Percentiles rank a stretch among this genome's conserved stretches.
Evolutionary conservation across 495 filamentous ascomycete genomes (phyloP).

Genomic region (Aspergillus carlsbadensis): DNA sequence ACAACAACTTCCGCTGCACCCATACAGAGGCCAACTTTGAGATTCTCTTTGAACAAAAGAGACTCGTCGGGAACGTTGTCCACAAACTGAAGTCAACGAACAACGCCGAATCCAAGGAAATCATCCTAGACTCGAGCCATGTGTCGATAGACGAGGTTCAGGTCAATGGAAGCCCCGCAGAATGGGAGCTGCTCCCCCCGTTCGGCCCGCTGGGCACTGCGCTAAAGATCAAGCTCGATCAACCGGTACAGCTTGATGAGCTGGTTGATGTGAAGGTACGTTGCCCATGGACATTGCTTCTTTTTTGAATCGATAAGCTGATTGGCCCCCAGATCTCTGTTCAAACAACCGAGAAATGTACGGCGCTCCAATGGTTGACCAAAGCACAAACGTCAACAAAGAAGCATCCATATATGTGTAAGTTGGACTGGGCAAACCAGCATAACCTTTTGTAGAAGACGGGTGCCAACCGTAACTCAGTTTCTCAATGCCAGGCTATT

Average conservation of each 20-base stretch:
- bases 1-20: constrained; percentile 76
- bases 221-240: constrained; percentile 67
- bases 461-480: constrained; percentile 24
- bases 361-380: constrained; percentile 90
- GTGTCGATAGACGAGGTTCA: constrained; percentile 67
- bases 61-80: constrained; percentile 70
- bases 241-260: constrained; percentile 60
- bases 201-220: constrained; percentile 77
- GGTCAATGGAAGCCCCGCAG: constrained; percentile 55
- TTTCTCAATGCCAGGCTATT: constrained; percentile 97
- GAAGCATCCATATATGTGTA: constrained; percentile 91
- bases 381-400: constrained; percentile 89
- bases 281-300: not conserved
- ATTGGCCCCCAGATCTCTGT: constrained; percentile 47
- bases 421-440: no score
- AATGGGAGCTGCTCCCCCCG: constrained; percentile 69
- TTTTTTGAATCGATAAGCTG: not conserved
- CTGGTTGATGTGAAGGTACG: constrained; percentile 61
- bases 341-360: constrained; percentile 79
- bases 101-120: constrained; percentile 64
- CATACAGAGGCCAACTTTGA: constrained; percentile 76
- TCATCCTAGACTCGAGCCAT: constrained; percentile 84
- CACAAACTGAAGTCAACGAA: constrained; percentile 72
- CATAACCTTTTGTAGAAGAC: not conserved
- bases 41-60: constrained; percentile 76